These are phyloP conservation scores for Paramecium bursaria DNA, from an alignment of 73 alveolate genomes.

Conservation along the genomic window DNA sequence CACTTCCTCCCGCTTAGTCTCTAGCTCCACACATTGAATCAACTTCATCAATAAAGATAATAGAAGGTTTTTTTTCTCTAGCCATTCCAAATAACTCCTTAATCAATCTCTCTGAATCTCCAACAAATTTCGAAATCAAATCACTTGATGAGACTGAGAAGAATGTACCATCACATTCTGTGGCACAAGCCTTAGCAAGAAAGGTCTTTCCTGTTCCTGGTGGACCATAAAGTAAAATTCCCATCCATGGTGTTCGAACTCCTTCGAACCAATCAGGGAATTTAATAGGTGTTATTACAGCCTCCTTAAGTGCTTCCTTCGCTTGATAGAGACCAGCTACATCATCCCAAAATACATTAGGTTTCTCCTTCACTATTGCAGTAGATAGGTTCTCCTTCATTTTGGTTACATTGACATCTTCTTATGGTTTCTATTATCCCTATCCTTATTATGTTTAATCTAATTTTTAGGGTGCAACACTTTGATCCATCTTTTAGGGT, in stretches of 20 bases:
- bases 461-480: too few species aligned
- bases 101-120: slow-evolving; percentile 89
- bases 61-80: slow-evolving; percentile 82
- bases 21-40: slow-evolving; percentile 91
- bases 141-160: slow-evolving; percentile 91
- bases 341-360: slow-evolving; percentile 88
- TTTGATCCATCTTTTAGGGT: too few species aligned
- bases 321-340: slow-evolving; percentile 92
- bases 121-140: slow-evolving; percentile 90
- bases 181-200: slow-evolving; percentile 96
- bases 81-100: slow-evolving; percentile 93
- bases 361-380: slow-evolving; percentile 69
- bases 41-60: slow-evolving; percentile 94
- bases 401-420: too few species aligned
- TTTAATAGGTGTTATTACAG: slow-evolving; percentile 86
- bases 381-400: too few species aligned
- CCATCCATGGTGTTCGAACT: slow-evolving; percentile 95
- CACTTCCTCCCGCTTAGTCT: slow-evolving; percentile 83
- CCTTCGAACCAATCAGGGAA: slow-evolving; percentile 95
- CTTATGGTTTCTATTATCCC: too few species aligned
- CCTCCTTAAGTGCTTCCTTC: slow-evolving; percentile 89
- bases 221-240: slow-evolving; percentile 94
- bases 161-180: slow-evolving; percentile 92
- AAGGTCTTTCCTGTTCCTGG: slow-evolving; percentile 98
- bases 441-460: too few species aligned